Percentiles rank a stretch among this genome's conserved stretches.
Evolutionary conservation across 2,329 filamentous ascomycete species (phyloP).

Genomic region (Daldinia sp.): DNA sequence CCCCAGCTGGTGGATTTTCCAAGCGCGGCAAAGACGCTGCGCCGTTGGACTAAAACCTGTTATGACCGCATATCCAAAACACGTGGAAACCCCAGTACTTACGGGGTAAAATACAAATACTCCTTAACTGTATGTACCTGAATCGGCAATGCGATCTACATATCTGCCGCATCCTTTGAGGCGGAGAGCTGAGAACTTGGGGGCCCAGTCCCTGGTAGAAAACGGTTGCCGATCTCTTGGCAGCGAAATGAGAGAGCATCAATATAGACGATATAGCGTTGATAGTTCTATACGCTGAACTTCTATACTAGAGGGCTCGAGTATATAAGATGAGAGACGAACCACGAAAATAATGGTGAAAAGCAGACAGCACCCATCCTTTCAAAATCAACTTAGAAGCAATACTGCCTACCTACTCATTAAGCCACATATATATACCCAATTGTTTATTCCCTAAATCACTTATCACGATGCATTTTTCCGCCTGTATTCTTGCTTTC

Average conservation of each 20-base stretch:
- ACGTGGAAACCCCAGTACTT: background rate
- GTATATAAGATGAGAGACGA: background rate
- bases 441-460: too few species aligned
- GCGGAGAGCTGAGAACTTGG: background rate
- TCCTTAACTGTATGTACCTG: background rate
- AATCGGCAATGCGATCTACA: background rate
- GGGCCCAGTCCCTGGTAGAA: background rate
- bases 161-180: background rate
- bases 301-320: background rate
- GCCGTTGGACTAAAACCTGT: background rate
- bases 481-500: background rate
- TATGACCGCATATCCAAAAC: background rate
- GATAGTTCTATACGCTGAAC: background rate
- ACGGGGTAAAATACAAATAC: background rate
- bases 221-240: background rate
- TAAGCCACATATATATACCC: background rate
- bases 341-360: background rate
- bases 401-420: background rate
- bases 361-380: background rate
- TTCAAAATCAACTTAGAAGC: background rate
- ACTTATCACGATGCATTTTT: conserved; percentile 5
- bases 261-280: background rate
- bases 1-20: background rate
- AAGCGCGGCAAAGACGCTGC: background rate
- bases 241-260: background rate